These are phyloP conservation scores for Miamiensis avidus DNA, from an alignment of 169 alveolate species.

Conservation along the genomic window DNA sequence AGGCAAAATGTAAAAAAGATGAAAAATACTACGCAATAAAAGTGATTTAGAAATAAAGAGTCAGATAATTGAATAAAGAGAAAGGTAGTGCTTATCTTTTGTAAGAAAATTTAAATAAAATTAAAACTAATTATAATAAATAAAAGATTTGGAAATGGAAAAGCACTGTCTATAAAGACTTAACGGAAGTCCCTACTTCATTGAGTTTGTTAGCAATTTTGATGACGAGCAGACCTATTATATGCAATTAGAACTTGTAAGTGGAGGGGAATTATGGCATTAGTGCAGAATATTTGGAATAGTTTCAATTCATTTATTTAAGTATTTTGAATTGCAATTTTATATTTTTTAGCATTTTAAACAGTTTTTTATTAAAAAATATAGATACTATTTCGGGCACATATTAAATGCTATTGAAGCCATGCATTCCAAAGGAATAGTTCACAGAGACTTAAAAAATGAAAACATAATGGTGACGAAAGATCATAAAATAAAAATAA, in stretches of 20 bases:
- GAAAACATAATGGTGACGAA: constrained; percentile 76
- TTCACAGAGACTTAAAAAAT: constrained; percentile 82
- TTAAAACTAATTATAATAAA: too few relatives aligned
- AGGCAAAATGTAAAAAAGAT: constrained; percentile 33
- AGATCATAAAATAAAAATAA: constrained; percentile 59
- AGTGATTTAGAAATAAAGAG: constrained; percentile 35
- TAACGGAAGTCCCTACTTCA: constrained; percentile 23
- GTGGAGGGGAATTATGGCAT: constrained; percentile 70
- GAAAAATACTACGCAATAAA: constrained; percentile 48
- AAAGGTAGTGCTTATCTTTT: constrained; percentile 32
- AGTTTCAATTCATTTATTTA: constrained; percentile 24
- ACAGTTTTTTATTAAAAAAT: constrained; percentile 12
- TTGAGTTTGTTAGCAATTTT: constrained; percentile 38
- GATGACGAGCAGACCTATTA: constrained; percentile 53
- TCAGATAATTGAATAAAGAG: constrained; percentile 40
- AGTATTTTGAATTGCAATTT: constrained; percentile 57
- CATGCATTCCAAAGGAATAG: constrained; percentile 64
- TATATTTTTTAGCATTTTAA: constrained; percentile 54
- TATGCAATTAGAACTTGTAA: constrained; percentile 55
- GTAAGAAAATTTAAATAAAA: too few relatives aligned
- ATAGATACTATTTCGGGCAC: constrained; percentile 53
- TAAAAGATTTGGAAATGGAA: constrained; percentile 42
- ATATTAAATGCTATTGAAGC: constrained; percentile 48
- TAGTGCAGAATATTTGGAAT: constrained; percentile 56
- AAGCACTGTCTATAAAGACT: constrained; percentile 48